These are phyloP conservation scores for Hawksworthiomyces lignivorus DNA, from an alignment of 2,329 filamentous ascomycete genomes.

Conservation along the genomic window DNA sequence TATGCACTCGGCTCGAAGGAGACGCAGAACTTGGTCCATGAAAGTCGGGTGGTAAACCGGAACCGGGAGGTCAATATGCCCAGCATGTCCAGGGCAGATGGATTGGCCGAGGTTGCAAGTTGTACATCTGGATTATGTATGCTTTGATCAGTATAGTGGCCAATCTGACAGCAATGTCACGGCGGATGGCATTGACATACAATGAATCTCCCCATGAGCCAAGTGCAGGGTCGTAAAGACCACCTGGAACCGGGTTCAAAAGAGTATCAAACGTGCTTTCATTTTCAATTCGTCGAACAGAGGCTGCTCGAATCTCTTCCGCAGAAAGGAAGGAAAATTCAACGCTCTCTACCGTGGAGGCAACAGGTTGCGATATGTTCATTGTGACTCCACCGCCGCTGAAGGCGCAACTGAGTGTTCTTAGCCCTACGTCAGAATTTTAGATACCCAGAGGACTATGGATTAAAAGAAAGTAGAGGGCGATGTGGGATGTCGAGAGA, in stretches of 20 bases:
- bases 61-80: conserved; percentile 89
- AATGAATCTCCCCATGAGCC: conserved; percentile 81
- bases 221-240: conserved; percentile 85
- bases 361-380: conserved; percentile 73
- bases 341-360: conserved; percentile 76
- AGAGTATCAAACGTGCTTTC: conserved; percentile 90
- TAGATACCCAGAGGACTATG: too few species aligned
- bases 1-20: conserved; percentile 79
- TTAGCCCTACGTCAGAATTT: too few species aligned
- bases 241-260: conserved; percentile 80
- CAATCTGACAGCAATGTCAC: too few species aligned
- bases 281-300: conserved; percentile 90
- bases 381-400: conserved; percentile 28
- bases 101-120: conserved; percentile 82
- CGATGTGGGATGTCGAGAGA: not conserved
- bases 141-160: too few species aligned
- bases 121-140: conserved; percentile 72
- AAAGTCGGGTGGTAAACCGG: conserved; percentile 96
- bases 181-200: conserved; percentile 42
- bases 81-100: conserved; percentile 84
- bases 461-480: not conserved
- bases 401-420: too few species aligned
- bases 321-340: conserved; percentile 81
- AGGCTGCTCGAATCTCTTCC: conserved; percentile 78
- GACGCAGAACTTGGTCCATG: conserved; percentile 80